Percentiles rank a stretch among this genome's conserved stretches.
These are phyloP conservation scores for Stentor coeruleus DNA, from an alignment of 73 alveolate genomes.

Conservation along the genomic window DNA sequence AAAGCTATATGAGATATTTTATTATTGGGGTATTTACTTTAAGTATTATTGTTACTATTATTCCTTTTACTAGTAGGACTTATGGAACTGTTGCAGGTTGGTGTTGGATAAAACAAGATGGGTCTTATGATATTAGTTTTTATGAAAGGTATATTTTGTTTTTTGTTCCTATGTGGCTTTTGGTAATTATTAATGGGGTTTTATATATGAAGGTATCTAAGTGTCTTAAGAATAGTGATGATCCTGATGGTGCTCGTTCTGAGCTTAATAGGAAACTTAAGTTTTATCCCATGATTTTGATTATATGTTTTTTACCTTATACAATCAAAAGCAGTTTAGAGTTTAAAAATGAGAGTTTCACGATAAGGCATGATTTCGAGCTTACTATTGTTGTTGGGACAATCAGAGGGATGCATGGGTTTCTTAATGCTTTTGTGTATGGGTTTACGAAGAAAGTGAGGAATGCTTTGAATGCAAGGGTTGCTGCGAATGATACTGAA, in stretches of 20 bases:
- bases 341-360: too few relatives aligned
- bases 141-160: not conserved
- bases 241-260: too few relatives aligned
- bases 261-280: not conserved
- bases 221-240: not conserved
- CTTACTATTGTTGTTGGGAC: not conserved
- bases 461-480: not conserved
- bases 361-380: not conserved
- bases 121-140: too few relatives aligned
- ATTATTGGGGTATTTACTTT: not conserved
- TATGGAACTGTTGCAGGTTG: not conserved
- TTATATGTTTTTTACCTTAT: not conserved
- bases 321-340: not conserved
- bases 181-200: too few relatives aligned
- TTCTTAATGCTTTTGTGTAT: not conserved
- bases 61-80: not conserved
- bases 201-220: not conserved
- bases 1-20: not conserved
- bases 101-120: not conserved
- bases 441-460: not conserved
- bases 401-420: not conserved
- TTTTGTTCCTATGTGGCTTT: not conserved
- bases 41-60: not conserved
- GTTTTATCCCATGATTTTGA: not conserved
- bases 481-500: too few relatives aligned